phyloP scores from a whole-genome alignment of 257 asterid species.

The Craterostigma plantagineum region DNA sequence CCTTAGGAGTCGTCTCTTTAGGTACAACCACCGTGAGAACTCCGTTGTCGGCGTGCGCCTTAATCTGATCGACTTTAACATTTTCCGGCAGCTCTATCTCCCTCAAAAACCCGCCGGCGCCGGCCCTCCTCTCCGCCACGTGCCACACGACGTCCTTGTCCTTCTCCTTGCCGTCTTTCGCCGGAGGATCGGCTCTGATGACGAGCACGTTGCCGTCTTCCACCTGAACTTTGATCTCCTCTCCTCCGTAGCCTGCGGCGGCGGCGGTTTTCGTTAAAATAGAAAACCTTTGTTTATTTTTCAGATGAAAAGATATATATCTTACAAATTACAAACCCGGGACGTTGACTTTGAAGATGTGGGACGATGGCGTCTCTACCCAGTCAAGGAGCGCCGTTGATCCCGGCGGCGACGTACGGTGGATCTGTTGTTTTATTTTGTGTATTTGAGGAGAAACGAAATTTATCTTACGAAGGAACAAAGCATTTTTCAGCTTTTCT shows the following conservation, averaged over 20 bases:
- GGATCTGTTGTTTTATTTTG: too few species aligned
- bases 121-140: conserved; percentile 52
- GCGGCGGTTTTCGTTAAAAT: too few species aligned
- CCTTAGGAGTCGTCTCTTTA: conserved; percentile 42
- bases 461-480: too few species aligned
- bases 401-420: conserved; percentile 22
- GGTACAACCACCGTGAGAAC: conserved; percentile 70
- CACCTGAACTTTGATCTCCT: conserved; percentile 53
- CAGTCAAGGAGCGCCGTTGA: conserved; percentile 63
- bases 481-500: too few species aligned
- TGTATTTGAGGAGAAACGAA: too few species aligned
- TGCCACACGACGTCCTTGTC: conserved; percentile 58
- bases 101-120: conserved; percentile 31
- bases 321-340: too few species aligned
- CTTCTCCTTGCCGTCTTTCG: conserved; percentile 17
- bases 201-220: conserved; percentile 54
- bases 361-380: conserved; percentile 49
- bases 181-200: conserved; percentile 38
- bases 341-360: conserved; percentile 56
- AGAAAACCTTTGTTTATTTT: too few species aligned
- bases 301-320: too few species aligned
- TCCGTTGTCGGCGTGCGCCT: conserved; percentile 61
- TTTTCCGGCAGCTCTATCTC: conserved; percentile 56
- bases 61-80: conserved; percentile 65
- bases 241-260: conserved; percentile 52